Base-by-base conservation (phyloP, 2,329 filamentous ascomycete genomes). In the Trichoderma pleuroti region DNA sequence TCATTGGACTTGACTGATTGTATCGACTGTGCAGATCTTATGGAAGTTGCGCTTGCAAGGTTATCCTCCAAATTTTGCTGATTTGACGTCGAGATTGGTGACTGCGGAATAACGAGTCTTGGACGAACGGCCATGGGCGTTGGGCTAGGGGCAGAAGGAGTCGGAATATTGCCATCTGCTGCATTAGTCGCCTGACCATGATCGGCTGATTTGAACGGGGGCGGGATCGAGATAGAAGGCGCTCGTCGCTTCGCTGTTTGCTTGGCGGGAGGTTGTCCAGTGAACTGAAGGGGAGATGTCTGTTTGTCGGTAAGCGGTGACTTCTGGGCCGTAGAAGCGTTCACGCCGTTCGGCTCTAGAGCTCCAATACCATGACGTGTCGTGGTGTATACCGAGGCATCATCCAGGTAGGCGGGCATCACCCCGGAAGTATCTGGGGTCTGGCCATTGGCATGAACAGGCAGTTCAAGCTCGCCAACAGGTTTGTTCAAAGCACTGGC, bases 141-240 rank as follows among this genome's bases (percentile, higher is more conserved):
- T 4, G 80, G 78, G 18, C 78, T 81, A 0, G 80, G 79, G 2
- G 77, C 78, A 0, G 80, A 80, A 0, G 81, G 80, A 0, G 79
- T 81, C 0, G 76, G 76, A 4, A 81, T 62, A 1, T 72, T 65
- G 21, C 71, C 54, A n/a, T 63, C 32, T 46, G 24, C 60, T 18
- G 39, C 7, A 32, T 46, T 32, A 12, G 28, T 12, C 10, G 39
- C 18, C 18, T 52, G 26, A 24, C 5, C 7, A 18, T 18, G 34
- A 18, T 42, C 34, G 10, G 30, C 10, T 10, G 24, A 49, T 46
- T 32, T 26, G 18, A 21, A 18, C 11, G 9, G 59, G 2, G 34
- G 12, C 16, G 59, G 59, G 9, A 61, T 34, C 8, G 59, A 61
- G 14, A 61, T 61, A 11, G 59, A 39, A 16, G 34, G 32, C 21